Evolutionary conservation across 805 yeast species (phyloP).

Genomic region (Wickerhamomyces chambardii): DNA sequence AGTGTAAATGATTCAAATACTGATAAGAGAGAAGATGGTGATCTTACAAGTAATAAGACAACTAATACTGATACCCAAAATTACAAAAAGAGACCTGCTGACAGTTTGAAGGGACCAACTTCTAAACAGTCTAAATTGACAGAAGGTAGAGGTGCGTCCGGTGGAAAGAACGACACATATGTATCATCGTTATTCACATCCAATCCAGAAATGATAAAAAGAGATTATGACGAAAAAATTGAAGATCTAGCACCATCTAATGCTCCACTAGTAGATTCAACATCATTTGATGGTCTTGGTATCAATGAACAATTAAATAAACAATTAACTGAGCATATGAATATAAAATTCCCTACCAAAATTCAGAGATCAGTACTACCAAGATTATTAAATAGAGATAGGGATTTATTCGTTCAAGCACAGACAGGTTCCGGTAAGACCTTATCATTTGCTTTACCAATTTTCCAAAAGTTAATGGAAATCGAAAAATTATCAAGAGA

Average conservation of each 20-base stretch:
- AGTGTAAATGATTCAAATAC: slow-evolving; percentile 4
- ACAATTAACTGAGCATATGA: slow-evolving; percentile 49
- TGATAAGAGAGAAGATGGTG: too few species aligned
- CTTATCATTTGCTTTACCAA: slow-evolving; percentile 77
- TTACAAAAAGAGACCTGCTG: not conserved
- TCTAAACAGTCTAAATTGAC: slow-evolving; percentile 28
- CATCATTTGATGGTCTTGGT: slow-evolving; percentile 68
- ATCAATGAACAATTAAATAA: slow-evolving; percentile 41
- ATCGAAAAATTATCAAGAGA: slow-evolving; percentile 42
- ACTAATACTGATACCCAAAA: slow-evolving; percentile 3
- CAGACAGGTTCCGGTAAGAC: slow-evolving; percentile 99
- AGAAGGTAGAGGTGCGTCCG: slow-evolving; percentile 42
- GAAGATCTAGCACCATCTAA: slow-evolving; percentile 53
- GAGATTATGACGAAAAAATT: slow-evolving; percentile 26
- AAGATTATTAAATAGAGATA: slow-evolving; percentile 27
- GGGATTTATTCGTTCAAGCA: slow-evolving; percentile 85
- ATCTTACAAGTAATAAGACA: slow-evolving; percentile 9
- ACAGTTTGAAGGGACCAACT: slow-evolving; percentile 17
- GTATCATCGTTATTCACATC: slow-evolving; percentile 83
- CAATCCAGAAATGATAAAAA: slow-evolving; percentile 40
- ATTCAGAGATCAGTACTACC: slow-evolving; percentile 84
- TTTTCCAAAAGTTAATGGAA: slow-evolving; percentile 61
- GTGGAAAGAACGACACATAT: slow-evolving; percentile 45
- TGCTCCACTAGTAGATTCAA: slow-evolving; percentile 66
- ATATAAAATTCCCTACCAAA: slow-evolving; percentile 64